Conservation (phyloP, 306 rosid genomes). For the Begonia fuchsioides region DNA sequence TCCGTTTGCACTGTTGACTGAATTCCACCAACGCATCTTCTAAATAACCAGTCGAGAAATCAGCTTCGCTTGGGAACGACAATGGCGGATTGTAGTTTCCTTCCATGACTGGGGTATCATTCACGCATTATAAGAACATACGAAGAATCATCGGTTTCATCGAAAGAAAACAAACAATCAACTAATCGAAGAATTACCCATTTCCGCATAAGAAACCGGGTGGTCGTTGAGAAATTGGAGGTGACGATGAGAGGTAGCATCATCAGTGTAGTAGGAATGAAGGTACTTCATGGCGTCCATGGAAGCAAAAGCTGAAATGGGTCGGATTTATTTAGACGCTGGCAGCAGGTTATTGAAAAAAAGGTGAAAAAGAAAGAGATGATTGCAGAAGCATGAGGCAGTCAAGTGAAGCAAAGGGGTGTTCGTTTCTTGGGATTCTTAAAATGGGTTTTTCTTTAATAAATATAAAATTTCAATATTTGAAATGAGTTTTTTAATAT, state of each 20-base stretch:
- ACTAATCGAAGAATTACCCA: neutral
- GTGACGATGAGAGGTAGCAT: neutral
- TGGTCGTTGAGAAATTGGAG: slow-evolving; percentile 59
- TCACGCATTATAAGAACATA: neutral
- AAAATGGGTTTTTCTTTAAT: slow-evolving; percentile 33
- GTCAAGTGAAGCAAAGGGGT: slow-evolving; percentile 41
- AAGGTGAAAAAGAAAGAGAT: slow-evolving; percentile 12
- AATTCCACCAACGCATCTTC: slow-evolving; percentile 81
- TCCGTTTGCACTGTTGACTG: slow-evolving; percentile 47
- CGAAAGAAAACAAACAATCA: neutral
- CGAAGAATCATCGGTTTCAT: neutral
- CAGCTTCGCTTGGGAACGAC: slow-evolving; percentile 29
- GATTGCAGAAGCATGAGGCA: slow-evolving; percentile 27
- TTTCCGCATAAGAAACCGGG: slow-evolving; percentile 53
- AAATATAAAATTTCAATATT: slow-evolving; percentile 2
- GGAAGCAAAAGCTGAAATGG: neutral
- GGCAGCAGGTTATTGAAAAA: slow-evolving; percentile 6
- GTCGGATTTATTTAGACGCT: slow-evolving; percentile 1
- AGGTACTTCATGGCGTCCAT: neutral
- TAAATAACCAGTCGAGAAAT: slow-evolving; percentile 70
- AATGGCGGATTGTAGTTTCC: slow-evolving; percentile 21
- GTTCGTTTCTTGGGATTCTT: slow-evolving; percentile 66
- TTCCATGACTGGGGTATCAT: slow-evolving; percentile 34
- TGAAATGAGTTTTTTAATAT: too few species aligned
- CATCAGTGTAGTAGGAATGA: neutral